Evolutionary conservation across 73 alveolate species (phyloP).

Genomic region (Tetrahymena elliotti): DNA sequence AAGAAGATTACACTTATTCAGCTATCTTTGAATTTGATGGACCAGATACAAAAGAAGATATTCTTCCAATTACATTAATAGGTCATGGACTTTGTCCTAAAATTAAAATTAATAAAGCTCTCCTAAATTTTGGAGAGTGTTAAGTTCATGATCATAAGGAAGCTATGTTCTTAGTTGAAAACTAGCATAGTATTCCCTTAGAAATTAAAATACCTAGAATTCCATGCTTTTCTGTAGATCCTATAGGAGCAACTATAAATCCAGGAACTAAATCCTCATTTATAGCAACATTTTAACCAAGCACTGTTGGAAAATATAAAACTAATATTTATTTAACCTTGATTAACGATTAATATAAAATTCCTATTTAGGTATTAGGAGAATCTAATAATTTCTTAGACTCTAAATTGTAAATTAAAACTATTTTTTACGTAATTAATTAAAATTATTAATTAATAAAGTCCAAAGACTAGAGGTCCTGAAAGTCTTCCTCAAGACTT

Average conservation of each 20-base stretch:
- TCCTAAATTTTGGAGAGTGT: conserved; percentile 33
- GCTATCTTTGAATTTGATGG: conserved; percentile 32
- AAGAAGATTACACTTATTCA: conserved; percentile 24
- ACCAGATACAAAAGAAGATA: conserved; percentile 10
- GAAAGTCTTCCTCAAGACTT: conserved; percentile 37
- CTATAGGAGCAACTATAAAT: not conserved
- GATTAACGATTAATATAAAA: conserved; percentile 10
- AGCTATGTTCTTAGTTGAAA: conserved; percentile 22
- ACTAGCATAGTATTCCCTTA: conserved; percentile 15
- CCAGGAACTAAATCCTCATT: conserved; percentile 6
- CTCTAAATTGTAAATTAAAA: not conserved
- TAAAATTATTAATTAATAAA: not conserved
- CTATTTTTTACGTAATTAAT: no score
- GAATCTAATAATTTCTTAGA: conserved; percentile 10
- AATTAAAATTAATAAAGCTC: conserved; percentile 20
- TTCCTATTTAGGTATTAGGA: conserved; percentile 1
- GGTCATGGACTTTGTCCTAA: conserved; percentile 23
- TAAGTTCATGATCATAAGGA: conserved; percentile 24
- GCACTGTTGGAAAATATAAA: conserved; percentile 26
- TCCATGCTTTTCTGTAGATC: conserved; percentile 24
- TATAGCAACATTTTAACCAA: conserved; percentile 26
- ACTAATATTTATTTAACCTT: conserved; percentile 2
- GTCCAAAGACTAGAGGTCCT: conserved; percentile 44
- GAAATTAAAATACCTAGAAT: conserved; percentile 18
- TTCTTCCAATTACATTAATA: not conserved